Evolutionary conservation across 2,329 filamentous ascomycete genomes (phyloP), one percentile per base, ranked within the genome.

Genomic region (Graphium sp.): DNA sequence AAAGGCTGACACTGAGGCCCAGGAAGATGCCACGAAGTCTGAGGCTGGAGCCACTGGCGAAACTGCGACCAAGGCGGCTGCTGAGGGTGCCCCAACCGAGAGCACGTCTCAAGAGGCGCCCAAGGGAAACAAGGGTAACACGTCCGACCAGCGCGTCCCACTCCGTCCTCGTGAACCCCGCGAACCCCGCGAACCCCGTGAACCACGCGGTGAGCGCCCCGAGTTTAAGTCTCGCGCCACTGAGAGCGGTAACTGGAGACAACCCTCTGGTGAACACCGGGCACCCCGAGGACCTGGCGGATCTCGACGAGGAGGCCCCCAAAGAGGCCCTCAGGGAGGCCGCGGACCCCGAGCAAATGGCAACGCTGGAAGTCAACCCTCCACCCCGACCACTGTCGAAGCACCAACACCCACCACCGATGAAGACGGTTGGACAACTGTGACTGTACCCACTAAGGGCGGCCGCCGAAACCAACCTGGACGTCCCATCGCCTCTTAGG

Each of bases 391-490:
- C 24, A 41, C 38, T 18, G 47, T 39, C 21, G 46, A 39, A 21
- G 39, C 44, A 30, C 33, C 40, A 19, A 38, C 52, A 20, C 50
- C 54, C 28, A 48, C 54, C 22, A 47, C 55, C 28, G 63, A 68
- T 26, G 68, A 69, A 21, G 70, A 75, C 44, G 71, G 71, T 38
- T 76, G 71, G 71, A 72, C 66, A 36, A 75, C 66, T 16, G 71
- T 72, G 6, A 28, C 26, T 11, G 18, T 28, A n/a, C 26, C 20
- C n/a, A 36, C 49, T 29, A 35, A 33, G 26, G 36, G 34, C 31
- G 24, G 32, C 31, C 38, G 39, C 19, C 35, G 39, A 28, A 39
- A 23, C 18, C 34, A 25, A 20, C 27, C 24, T 15, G 24, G 27
- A 11, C 30, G 30, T 24, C 21, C 30, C 20, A 17, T 30, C 17